phyloP scores from a whole-genome alignment of 2,329 filamentous ascomycete species.

The Triangularia setosa region DNA sequence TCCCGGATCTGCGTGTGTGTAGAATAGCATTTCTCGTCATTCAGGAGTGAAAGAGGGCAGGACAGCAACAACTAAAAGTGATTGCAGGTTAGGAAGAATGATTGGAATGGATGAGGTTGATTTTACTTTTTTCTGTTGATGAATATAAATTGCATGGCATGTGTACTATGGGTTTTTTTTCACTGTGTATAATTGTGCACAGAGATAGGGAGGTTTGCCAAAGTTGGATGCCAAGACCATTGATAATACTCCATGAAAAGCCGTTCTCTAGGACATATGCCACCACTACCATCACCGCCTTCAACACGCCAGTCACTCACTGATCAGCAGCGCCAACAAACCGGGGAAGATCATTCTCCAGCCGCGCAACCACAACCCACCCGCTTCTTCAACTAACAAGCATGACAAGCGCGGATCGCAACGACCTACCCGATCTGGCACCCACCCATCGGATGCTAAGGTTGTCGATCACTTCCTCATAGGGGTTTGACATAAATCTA shows the following conservation, averaged over 20 bases:
- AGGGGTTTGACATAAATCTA: not conserved
- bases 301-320: not conserved
- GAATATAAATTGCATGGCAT: not conserved
- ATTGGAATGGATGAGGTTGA: not conserved
- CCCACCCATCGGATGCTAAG: not conserved
- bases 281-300: no score
- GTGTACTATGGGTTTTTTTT: not conserved
- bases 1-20: not conserved
- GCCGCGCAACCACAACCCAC: not conserved
- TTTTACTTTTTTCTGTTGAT: not conserved
- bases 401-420: not conserved
- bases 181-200: not conserved
- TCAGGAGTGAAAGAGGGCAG: not conserved
- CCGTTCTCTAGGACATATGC: no score
- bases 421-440: not conserved
- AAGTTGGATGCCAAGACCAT: no score
- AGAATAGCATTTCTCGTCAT: not conserved
- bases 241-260: no score
- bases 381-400: not conserved
- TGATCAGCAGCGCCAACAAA: not conserved
- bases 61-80: not conserved
- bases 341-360: not conserved
- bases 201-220: no score
- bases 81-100: not conserved
- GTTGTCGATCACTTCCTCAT: not conserved